Evolutionary conservation across 2,329 filamentous ascomycete species (phyloP).

Genomic region (Furcasterigmium sp.): DNA sequence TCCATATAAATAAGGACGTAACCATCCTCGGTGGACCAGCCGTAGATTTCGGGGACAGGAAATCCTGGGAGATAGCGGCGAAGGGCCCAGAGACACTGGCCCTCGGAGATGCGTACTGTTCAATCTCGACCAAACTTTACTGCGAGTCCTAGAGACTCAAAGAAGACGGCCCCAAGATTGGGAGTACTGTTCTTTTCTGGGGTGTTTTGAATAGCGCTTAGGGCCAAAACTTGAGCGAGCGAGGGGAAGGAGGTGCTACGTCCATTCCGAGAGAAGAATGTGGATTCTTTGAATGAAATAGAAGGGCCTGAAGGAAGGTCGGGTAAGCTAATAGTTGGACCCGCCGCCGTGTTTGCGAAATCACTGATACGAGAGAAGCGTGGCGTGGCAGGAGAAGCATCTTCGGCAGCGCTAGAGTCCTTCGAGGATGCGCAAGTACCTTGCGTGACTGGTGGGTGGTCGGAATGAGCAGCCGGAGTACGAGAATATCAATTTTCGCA

Average conservation of each 20-base stretch:
- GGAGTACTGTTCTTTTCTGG: not conserved
- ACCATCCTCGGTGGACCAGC: constrained; percentile 2
- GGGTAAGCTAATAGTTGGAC: no score
- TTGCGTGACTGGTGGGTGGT: no score
- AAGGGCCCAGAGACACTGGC: constrained; percentile 7
- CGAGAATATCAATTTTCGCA: no score
- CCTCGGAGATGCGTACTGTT: not conserved
- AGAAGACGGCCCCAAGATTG: not conserved
- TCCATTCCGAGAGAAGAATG: not conserved
- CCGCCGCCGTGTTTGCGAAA: no score
- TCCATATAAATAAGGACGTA: constrained; percentile 8
- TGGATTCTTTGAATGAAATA: not conserved
- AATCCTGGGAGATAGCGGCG: constrained; percentile 4
- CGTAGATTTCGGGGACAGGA: constrained; percentile 13
- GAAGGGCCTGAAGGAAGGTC: not conserved
- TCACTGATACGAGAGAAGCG: no score
- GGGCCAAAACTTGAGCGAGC: not conserved
- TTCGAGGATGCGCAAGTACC: no score
- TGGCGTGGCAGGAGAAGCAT: no score
- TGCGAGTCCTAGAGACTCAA: constrained; percentile 7
- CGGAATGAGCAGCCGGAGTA: no score
- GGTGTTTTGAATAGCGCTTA: not conserved
- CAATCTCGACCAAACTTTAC: constrained; percentile 8
- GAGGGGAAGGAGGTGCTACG: not conserved
- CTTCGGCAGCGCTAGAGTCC: no score